Evolutionary conservation across 495 filamentous ascomycete genomes (phyloP), one percentile per base, ranked within the genome.

Genomic region (Daldinia grandis): DNA sequence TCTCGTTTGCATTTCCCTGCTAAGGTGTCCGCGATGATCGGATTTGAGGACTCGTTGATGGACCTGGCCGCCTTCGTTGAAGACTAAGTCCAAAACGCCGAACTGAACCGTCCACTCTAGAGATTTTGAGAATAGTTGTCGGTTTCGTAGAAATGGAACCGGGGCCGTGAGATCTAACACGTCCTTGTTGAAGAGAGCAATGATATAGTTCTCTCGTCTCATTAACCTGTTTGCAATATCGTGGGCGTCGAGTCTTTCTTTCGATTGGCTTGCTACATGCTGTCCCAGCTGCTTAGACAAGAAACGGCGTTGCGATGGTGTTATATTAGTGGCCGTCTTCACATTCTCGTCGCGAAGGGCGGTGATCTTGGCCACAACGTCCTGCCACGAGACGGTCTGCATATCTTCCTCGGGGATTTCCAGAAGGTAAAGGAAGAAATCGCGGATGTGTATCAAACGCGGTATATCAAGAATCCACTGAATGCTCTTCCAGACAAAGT

Each of bases 211-310:
- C 64, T 97, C 95, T 75, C 91, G 90, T 69, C 95, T 90, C 95
- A 99, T 98, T 54, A 99, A 79, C 51, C 95, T 89, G 75, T 98
- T 99, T 7, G 95, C 96, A 77, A 99, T 97, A 76, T 97, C 95
- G 69, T 97, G 92, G 4, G 95, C 95, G 81, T 98, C 95, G 79
- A 98, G 90, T 56, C 95, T 87, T 81, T 98, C 92, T 78, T 98
- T 97, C 19, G 95, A 97, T 72, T 95, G 93, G 69, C 86, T 92
- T 37, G 91, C 91, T 47, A 77, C 44, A 25, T 77, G 75, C 19
- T 68, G 60, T 17, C 75, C 75, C n/a, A 77, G 73, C 49, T 77
- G 75, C 31, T 72, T 77, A 12, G 75, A 77, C 44, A 95, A 80
- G 67, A 89, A 94, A 58, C 84, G 87, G 50, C 91, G 87, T 42